Percentiles rank a stretch among this genome's conserved stretches.
phyloP scores from a whole-genome alignment of 75 land plant genomes.

The Picea sitchensis region DNA sequence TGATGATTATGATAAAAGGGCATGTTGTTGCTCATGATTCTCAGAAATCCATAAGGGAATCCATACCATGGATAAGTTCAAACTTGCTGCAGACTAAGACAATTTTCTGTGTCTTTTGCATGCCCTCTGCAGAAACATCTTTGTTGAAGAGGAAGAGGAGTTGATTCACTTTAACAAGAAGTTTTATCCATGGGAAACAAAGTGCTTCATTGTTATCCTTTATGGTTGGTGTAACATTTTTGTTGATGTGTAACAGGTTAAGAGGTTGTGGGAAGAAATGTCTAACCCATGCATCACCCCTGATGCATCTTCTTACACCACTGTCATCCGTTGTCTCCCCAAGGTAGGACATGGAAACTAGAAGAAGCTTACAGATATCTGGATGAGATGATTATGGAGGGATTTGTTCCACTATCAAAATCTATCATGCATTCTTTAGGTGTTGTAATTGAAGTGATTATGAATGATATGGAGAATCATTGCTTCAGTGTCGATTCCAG shows the following conservation, averaged over 20 bases:
- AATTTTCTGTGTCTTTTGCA: conserved; percentile 34
- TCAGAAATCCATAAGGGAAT: conserved; percentile 43
- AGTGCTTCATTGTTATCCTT: conserved; percentile 56
- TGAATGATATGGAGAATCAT: conserved; percentile 37
- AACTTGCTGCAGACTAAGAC: conserved; percentile 25
- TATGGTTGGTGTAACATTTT: conserved; percentile 59
- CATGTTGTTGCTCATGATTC: conserved; percentile 51
- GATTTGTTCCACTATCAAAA: conserved; percentile 29
- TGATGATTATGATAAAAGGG: conserved; percentile 19
- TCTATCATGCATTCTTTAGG: conserved; percentile 49
- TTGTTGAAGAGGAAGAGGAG: conserved; percentile 67
- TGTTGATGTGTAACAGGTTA: conserved; percentile 44
- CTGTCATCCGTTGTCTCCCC: conserved; percentile 55
- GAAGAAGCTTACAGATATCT: conserved; percentile 43
- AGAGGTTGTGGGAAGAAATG: conserved; percentile 72
- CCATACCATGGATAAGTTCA: conserved; percentile 64
- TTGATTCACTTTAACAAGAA: conserved; percentile 40
- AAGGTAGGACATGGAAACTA: conserved; percentile 40
- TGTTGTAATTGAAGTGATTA: conserved; percentile 29
- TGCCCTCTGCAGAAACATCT: conserved; percentile 44
- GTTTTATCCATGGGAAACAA: conserved; percentile 43
- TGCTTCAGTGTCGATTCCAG: conserved; percentile 17
- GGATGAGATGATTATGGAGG: conserved; percentile 34
- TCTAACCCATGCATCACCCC: conserved; percentile 48
- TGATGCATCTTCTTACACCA: conserved; percentile 43